These are phyloP conservation scores for Rasamsonia emersonii DNA, from an alignment of 2,329 filamentous ascomycete species.

Conservation along the genomic window DNA sequence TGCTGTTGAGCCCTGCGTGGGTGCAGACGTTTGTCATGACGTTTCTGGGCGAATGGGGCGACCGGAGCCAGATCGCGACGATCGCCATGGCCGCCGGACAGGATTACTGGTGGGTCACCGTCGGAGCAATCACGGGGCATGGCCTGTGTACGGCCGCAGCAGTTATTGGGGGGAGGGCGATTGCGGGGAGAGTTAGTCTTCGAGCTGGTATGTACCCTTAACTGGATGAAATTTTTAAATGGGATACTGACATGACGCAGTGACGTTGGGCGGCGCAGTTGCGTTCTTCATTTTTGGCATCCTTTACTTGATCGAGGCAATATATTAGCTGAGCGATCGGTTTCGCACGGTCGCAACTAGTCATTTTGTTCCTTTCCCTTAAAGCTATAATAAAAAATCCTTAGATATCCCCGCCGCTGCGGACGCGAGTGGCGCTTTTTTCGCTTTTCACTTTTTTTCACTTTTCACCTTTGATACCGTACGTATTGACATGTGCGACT, in stretches of 20 bases:
- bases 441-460: no score
- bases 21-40: constrained; percentile 99
- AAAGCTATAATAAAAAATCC: no score
- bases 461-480: no score
- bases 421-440: no score
- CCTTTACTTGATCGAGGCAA: constrained; percentile 61
- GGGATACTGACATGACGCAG: no score
- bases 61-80: constrained; percentile 93
- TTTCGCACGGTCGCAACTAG: no score
- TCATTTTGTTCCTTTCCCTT: no score
- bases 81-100: constrained; percentile 98
- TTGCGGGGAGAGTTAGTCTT: constrained; percentile 89
- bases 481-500: no score
- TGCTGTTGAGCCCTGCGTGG: constrained; percentile 91
- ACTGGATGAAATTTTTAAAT: no score
- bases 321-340: no score
- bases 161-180: constrained; percentile 82
- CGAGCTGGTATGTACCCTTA: constrained; percentile 93
- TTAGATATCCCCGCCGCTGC: no score
- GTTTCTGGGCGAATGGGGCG: constrained; percentile 96
- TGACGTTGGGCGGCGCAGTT: constrained; percentile 80
- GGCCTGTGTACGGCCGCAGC: constrained; percentile 83
- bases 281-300: constrained; percentile 87
- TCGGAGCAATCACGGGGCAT: constrained; percentile 79
- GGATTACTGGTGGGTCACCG: constrained; percentile 98